Conservation (phyloP, 2,329 filamentous ascomycete genomes). For the Fulvia fulva region DNA sequence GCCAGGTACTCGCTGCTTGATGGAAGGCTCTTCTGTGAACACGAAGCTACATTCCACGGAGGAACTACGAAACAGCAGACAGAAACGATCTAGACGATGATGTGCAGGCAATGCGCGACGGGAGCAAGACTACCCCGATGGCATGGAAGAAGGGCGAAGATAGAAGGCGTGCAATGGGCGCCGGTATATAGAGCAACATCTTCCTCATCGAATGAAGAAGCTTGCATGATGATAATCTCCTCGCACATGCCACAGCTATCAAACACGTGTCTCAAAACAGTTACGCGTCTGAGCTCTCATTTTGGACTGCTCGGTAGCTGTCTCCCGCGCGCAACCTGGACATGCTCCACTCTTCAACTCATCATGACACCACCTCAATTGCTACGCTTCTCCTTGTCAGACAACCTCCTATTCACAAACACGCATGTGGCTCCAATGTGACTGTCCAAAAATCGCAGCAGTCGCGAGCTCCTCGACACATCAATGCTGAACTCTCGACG, state of each 20-base stretch:
- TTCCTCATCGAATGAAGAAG: neutral
- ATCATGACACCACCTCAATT: neutral
- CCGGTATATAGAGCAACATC: slow-evolving; percentile 6
- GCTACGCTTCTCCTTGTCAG: neutral
- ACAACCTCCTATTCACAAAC: neutral
- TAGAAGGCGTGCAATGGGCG: neutral
- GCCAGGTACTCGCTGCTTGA: neutral
- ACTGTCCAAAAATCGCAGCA: neutral
- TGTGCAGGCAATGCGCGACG: neutral
- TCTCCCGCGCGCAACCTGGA: no score
- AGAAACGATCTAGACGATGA: slow-evolving; percentile 5
- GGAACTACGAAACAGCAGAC: slow-evolving; percentile 5
- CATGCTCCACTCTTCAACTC: no score
- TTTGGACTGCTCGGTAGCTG: neutral
- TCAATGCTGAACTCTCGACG: neutral
- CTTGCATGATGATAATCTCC: neutral
- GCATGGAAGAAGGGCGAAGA: neutral
- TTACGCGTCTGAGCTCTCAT: neutral
- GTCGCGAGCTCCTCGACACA: neutral
- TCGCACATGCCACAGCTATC: neutral
- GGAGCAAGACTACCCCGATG: neutral
- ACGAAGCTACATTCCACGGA: neutral
- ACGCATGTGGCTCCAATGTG: neutral
- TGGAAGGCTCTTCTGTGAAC: neutral
- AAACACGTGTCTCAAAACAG: neutral